Base-by-base conservation (phyloP, 108 stramenopile genomes). In the Poteriospumella lacustris region DNA sequence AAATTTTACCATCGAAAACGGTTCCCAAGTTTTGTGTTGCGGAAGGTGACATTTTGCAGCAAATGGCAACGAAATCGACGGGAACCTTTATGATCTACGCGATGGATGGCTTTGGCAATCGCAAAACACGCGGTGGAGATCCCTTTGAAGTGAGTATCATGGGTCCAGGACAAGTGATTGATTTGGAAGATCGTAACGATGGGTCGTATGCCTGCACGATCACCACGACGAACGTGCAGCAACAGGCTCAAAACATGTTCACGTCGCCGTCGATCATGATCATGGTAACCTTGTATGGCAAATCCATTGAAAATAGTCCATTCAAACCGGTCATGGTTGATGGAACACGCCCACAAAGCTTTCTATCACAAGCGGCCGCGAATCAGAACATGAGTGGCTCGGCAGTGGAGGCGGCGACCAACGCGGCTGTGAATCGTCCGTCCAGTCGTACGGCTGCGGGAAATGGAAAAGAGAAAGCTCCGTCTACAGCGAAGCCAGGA, bases 131-230 rank as follows among this genome's bases (percentile, higher is more conserved):
- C 9, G 70, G 70, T 5, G 70, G 70, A 73, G 70, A 73, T 24
- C 70, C 70, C 9, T 73, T 73, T 38, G 70, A 73, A 56, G 44
- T 73, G 12, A 31, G 70, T 12, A 3, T 73, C 9, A 73, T 73
- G 70, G 70, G 70, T 73, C 70, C 70, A 52, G 70, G 31, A 9
- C 38, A 3, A 9, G 26, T 73, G 26, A n/a, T 52, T 9, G 41
- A 24, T 3, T 5, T 73, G 40, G 26, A 39, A 73, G 70, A 73
- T 38, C 9, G 5, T 5, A 5, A 33, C 26, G 41, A 73, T 24
- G 70, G 70, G 26, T 29, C 70, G 5, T 73, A 73, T 24, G 3
- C 12, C 9, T 73, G 70, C 31, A 19, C 19, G 36, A 68, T 68
- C 19, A 19, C 12, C 12, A 19, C 64, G 15, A 12, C 12, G 64